Conservation (phyloP, 768 basidiomycete species). For the Rhodotorula taiwanensis region DNA sequence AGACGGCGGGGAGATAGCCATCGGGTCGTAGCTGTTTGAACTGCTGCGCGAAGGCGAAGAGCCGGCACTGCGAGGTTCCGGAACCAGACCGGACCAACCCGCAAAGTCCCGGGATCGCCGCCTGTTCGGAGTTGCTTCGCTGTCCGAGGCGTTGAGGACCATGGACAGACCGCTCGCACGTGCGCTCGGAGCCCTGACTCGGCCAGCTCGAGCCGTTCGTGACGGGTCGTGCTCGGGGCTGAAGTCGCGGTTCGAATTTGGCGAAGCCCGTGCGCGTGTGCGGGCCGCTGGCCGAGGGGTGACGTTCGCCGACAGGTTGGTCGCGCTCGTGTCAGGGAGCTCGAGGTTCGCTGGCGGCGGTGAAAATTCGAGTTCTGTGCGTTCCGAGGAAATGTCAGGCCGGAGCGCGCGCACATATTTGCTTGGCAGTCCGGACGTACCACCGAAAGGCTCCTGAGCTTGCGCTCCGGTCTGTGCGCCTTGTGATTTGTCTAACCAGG, state of each 20-base stretch:
- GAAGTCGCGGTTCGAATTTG: constrained; percentile 7
- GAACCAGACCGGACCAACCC: not conserved
- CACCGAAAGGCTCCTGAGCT: constrained; percentile 17
- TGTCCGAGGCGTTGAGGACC: constrained; percentile 3
- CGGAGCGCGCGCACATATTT: no score
- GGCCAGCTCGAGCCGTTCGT: constrained; percentile 5
- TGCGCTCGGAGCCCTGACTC: constrained; percentile 18
- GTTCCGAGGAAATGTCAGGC: no score
- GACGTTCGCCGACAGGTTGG: no score
- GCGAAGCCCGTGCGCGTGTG: not conserved
- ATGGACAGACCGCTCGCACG: constrained; percentile 19
- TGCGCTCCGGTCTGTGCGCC: not conserved
- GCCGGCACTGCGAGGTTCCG: not conserved
- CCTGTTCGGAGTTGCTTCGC: not conserved
- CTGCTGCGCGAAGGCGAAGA: constrained; percentile 7
- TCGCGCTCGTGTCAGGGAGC: constrained; percentile 11
- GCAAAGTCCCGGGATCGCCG: constrained; percentile 14
- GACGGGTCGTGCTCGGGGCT: constrained; percentile 19
- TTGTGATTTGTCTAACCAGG: not conserved
- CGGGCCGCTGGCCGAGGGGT: constrained; percentile 22
- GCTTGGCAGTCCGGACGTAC: no score
- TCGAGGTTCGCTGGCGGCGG: not conserved
- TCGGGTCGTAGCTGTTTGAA: not conserved
- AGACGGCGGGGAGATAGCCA: constrained; percentile 17
- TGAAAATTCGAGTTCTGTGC: constrained; percentile 32